These are phyloP conservation scores for Pythium dissotocum DNA, from an alignment of 352 stramenopile genomes.

Conservation along the genomic window DNA sequence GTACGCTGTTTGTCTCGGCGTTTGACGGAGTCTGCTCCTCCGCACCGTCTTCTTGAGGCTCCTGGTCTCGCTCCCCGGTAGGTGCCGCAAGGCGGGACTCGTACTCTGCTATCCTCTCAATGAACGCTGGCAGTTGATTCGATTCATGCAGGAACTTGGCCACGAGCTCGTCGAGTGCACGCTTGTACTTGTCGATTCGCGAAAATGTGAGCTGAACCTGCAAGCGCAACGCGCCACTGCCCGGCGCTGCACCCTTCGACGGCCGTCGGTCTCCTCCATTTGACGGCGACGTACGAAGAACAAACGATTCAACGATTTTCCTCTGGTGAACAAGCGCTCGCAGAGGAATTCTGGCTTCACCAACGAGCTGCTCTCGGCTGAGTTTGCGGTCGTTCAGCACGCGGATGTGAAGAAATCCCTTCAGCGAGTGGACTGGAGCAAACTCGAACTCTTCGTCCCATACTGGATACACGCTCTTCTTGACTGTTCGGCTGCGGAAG, in stretches of 20 bases:
- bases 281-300: conserved; percentile 34
- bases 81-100: conserved; percentile 18
- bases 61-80: not conserved
- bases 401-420: conserved; percentile 61
- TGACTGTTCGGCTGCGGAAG: conserved; percentile 65
- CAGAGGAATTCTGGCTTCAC: conserved; percentile 65
- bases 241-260: not conserved
- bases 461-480: conserved; percentile 74
- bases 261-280: not conserved
- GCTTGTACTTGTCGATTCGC: conserved; percentile 57
- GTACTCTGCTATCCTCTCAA: conserved; percentile 34
- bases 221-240: conserved; percentile 47
- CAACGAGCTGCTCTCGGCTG: conserved; percentile 65
- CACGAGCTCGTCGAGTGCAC: conserved; percentile 61
- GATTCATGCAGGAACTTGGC: conserved; percentile 52
- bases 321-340: conserved; percentile 66
- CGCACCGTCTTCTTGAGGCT: not conserved
- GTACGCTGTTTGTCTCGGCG: not conserved
- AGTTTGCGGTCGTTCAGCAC: conserved; percentile 73
- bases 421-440: conserved; percentile 56
- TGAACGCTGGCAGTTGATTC: conserved; percentile 59
- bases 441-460: conserved; percentile 84
- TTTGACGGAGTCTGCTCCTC: not conserved
- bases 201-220: conserved; percentile 71
- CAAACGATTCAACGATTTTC: conserved; percentile 59